Conservation (phyloP, 805 yeast genomes). For the Barnettozyma siamensis region DNA sequence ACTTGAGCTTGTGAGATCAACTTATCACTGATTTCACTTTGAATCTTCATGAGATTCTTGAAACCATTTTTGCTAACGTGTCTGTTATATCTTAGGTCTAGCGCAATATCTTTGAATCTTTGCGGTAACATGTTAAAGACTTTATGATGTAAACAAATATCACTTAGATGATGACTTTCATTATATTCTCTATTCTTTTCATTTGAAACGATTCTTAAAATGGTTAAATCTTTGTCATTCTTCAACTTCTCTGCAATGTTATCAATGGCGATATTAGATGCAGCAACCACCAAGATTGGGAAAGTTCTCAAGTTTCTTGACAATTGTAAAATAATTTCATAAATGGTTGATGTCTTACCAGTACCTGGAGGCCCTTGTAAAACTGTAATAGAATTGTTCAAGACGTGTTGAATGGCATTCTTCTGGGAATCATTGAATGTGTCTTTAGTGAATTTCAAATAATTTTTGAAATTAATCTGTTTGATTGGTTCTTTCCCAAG, state of each 20-base stretch:
- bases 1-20: conserved; percentile 61
- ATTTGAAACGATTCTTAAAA: conserved; percentile 52
- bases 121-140: conserved; percentile 45
- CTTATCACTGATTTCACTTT: conserved; percentile 40
- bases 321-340: conserved; percentile 54
- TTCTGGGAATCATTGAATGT: conserved; percentile 54
- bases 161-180: conserved; percentile 48
- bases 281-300: conserved; percentile 69
- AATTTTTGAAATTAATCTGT: conserved; percentile 53
- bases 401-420: conserved; percentile 33
- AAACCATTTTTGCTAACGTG: conserved; percentile 42
- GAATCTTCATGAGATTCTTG: conserved; percentile 42
- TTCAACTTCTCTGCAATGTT: conserved; percentile 67
- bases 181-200: conserved; percentile 60
- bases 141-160: conserved; percentile 60
- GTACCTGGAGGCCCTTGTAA: conserved; percentile 84
- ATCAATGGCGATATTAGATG: conserved; percentile 71
- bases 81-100: conserved; percentile 39
- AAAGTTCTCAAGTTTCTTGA: conserved; percentile 48
- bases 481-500: conserved; percentile 49
- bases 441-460: conserved; percentile 42
- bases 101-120: conserved; percentile 36
- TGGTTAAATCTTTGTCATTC: conserved; percentile 41
- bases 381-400: conserved; percentile 38
- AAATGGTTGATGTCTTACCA: conserved; percentile 69